Base-by-base conservation (phyloP, 1,284 basidiomycete species). In the Cryptococcus sp. region DNA sequence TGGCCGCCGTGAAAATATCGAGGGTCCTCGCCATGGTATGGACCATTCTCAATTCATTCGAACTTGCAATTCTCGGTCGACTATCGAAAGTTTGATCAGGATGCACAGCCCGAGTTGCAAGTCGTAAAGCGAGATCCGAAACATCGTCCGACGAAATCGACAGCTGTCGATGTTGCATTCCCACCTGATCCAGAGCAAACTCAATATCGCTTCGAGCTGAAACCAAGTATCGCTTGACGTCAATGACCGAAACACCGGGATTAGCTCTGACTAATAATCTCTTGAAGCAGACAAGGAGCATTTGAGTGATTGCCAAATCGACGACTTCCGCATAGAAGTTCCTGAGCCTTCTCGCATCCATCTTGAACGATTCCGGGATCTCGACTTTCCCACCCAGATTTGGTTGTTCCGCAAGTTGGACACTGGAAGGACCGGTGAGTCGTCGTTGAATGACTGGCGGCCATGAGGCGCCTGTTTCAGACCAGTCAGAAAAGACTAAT, bases 261-360 rank as follows among this genome's bases (percentile, higher is more conserved):
- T 34, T 34, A 37, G 31, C n/a, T 38, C 10, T 4, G 33, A 32
- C 15, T 53, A 43, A 31, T 46, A 6, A 11, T 49, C 34, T 47
- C 14, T 88, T 84, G 73, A 86, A 90, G 35, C 91, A 83, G 68
- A 91, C 79, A 37, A 90, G 79, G 64, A 90, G 83, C 83, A 90
- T 86, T 78, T 87, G 88, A 52, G 90, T 78, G 43, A 86, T 83
- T 11, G 84, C 84, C 48, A 87, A 80, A 67, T 95, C 90, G 45
- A 85, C 82, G 0, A 86, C 84, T 58, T 94, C 90, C 52, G 83
- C 80, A 65, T 70, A 57, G 58, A 71, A 83, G 38, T 83, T 81
- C 50, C 82, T 79, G 35, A 96, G 79, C 32, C 92, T 84, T 46
- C 83, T 79, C 52, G 83, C 83, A 78, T 95, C 92, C 62, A 94